A percentile compares a stretch with the other conserved stretches of the same genome.
phyloP scores from a whole-genome alignment of 495 filamentous ascomycete genomes.

The Tuber brumale region DNA sequence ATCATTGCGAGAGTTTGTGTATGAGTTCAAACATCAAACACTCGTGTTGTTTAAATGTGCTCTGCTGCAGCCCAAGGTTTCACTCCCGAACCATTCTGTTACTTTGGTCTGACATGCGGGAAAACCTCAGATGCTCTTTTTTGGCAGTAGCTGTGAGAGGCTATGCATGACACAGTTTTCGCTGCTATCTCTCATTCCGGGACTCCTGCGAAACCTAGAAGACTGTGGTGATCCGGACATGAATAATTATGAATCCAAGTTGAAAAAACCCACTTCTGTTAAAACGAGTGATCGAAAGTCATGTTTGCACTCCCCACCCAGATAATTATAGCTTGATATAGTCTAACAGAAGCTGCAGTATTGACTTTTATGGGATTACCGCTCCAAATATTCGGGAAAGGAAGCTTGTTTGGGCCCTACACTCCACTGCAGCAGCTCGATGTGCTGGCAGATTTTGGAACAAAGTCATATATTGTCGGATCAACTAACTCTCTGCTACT shows the following conservation, averaged over 20 bases:
- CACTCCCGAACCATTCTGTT: conserved; percentile 15
- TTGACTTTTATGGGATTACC: conserved; percentile 91
- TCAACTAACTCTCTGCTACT: conserved; percentile 91
- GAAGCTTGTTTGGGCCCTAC: conserved; percentile 92
- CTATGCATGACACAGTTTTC: conserved; percentile 98
- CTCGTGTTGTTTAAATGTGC: conserved; percentile 89
- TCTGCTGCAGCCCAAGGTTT: conserved; percentile 91
- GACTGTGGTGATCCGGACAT: conserved; percentile 90
- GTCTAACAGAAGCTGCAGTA: conserved; percentile 49
- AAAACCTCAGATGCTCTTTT: conserved; percentile 85
- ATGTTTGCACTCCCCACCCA: conserved; percentile 45
- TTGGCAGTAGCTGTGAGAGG: conserved; percentile 86
- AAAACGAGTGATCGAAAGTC: conserved; percentile 87
- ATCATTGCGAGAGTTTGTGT: conserved; percentile 82
- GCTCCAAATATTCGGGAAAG: conserved; percentile 93
- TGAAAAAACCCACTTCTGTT: conserved; percentile 74
- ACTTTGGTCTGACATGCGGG: conserved; percentile 10
- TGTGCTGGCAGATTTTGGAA: conserved; percentile 84
- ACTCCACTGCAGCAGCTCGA: conserved; percentile 95
- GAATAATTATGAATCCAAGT: conserved; percentile 68
- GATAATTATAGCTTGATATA: neutral
- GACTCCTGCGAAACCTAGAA: conserved; percentile 73
- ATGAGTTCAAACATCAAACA: conserved; percentile 89
- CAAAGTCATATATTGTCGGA: conserved; percentile 94
- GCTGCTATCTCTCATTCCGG: conserved; percentile 86